phyloP scores from a whole-genome alignment of 2,329 filamentous ascomycete species.

The Penicillium sp. region DNA sequence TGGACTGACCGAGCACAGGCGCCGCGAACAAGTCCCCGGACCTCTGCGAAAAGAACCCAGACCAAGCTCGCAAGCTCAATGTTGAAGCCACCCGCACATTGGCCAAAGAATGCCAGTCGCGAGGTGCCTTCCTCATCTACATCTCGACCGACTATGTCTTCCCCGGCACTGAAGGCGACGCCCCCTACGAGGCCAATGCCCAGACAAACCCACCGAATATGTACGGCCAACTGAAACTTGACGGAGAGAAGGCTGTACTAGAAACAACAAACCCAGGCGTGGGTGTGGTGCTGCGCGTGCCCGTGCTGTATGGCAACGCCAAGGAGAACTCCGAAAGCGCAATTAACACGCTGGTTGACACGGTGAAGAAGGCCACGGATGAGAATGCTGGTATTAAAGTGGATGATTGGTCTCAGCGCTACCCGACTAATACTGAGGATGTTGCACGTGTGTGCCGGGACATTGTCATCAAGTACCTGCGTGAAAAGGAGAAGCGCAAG shows the following conservation, averaged over 20 bases:
- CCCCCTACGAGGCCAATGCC: constrained; percentile 71
- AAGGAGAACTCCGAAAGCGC: constrained; percentile 73
- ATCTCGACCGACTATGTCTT: constrained; percentile 76
- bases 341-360: constrained; percentile 76
- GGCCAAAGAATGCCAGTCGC: constrained; percentile 63
- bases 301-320: constrained; percentile 78
- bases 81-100: constrained; percentile 67
- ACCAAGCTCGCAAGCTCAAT: constrained; percentile 71
- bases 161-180: constrained; percentile 74
- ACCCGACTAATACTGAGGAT: constrained; percentile 87
- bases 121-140: constrained; percentile 57
- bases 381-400: constrained; percentile 64
- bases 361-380: constrained; percentile 71
- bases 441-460: constrained; percentile 77
- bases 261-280: constrained; percentile 57
- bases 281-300: constrained; percentile 73
- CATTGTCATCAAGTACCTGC: constrained; percentile 67
- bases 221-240: constrained; percentile 72
- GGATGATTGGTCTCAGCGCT: constrained; percentile 82
- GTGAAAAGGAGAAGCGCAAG: constrained; percentile 47
- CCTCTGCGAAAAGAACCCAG: constrained; percentile 76
- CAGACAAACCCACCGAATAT: constrained; percentile 71
- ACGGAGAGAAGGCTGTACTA: constrained; percentile 70
- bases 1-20: constrained; percentile 49
- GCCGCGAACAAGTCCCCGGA: constrained; percentile 88